Percentiles rank a stretch among this genome's conserved stretches.
phyloP scores from a whole-genome alignment of 768 basidiomycete genomes.

The Kwoniella sp. region DNA sequence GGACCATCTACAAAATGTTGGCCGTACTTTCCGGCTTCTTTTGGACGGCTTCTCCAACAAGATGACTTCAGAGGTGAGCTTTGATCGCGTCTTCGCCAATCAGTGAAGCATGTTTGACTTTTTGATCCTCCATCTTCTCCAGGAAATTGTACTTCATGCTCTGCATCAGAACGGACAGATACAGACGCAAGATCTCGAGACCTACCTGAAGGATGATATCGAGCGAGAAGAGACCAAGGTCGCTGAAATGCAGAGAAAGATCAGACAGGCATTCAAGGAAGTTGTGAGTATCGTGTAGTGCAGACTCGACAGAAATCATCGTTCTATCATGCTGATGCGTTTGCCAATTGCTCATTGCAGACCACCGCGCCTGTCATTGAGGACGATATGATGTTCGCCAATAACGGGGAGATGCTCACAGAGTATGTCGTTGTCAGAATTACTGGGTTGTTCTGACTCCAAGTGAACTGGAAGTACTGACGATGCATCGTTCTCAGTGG shows the following conservation, averaged over 20 bases:
- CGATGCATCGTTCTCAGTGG: constrained; percentile 61
- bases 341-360: constrained; percentile 33
- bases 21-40: constrained; percentile 78
- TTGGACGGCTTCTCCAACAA: constrained; percentile 75
- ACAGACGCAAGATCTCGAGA: constrained; percentile 74
- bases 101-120: background rate
- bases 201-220: constrained; percentile 86
- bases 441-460: background rate
- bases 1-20: constrained; percentile 82
- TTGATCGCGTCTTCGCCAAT: too few species aligned
- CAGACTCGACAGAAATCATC: background rate
- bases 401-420: constrained; percentile 68
- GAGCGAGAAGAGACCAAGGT: constrained; percentile 77
- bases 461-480: background rate
- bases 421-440: constrained; percentile 60
- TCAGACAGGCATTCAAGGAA: constrained; percentile 79
- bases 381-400: constrained; percentile 70
- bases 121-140: background rate
- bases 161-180: constrained; percentile 86
- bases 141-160: constrained; percentile 93
- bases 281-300: constrained; percentile 61
- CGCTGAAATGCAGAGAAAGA: constrained; percentile 79
- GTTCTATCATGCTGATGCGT: constrained; percentile 29
- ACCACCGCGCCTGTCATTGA: constrained; percentile 62
- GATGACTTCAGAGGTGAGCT: constrained; percentile 79